phyloP scores from a whole-genome alignment of 2,329 filamentous ascomycete genomes.

The Diaporthe sp. region DNA sequence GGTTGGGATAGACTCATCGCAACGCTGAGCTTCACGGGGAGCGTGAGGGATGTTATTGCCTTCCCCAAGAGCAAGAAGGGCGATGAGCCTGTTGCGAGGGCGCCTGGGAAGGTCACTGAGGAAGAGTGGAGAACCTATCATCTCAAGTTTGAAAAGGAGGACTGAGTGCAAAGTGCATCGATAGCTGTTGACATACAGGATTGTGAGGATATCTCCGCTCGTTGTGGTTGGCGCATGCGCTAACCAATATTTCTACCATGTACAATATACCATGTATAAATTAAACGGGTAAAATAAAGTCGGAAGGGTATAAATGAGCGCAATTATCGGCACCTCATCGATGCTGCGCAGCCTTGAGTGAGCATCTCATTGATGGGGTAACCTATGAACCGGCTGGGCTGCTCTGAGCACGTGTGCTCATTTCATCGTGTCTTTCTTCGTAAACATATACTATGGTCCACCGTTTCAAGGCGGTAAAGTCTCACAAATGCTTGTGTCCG shows the following conservation, averaged over 20 bases:
- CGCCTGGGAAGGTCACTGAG: conserved; percentile 77
- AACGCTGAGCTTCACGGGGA: conserved; percentile 81
- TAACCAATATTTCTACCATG: neutral
- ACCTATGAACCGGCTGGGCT: neutral
- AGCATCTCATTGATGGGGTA: neutral
- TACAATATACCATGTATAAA: conserved; percentile 26
- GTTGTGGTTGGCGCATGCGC: neutral
- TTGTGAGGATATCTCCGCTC: neutral
- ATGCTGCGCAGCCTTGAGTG: neutral
- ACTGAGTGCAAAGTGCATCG: neutral
- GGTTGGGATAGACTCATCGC: conserved; percentile 92
- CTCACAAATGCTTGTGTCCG: neutral
- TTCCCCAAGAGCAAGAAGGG: conserved; percentile 96
- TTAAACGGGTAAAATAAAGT: neutral
- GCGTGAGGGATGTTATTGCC: conserved; percentile 92
- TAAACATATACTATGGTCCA: neutral
- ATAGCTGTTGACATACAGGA: neutral
- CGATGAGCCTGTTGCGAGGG: conserved; percentile 86
- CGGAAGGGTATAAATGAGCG: neutral
- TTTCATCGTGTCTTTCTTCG: neutral
- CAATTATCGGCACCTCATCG: no score
- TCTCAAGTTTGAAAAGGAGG: conserved; percentile 45
- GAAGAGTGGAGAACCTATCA: conserved; percentile 66
- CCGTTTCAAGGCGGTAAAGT: neutral
- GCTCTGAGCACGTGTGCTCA: neutral